Evolutionary conservation across 1,284 basidiomycete species (phyloP), one percentile per base, ranked within the genome.

Genomic region (Cryptococcus floricola): DNA sequence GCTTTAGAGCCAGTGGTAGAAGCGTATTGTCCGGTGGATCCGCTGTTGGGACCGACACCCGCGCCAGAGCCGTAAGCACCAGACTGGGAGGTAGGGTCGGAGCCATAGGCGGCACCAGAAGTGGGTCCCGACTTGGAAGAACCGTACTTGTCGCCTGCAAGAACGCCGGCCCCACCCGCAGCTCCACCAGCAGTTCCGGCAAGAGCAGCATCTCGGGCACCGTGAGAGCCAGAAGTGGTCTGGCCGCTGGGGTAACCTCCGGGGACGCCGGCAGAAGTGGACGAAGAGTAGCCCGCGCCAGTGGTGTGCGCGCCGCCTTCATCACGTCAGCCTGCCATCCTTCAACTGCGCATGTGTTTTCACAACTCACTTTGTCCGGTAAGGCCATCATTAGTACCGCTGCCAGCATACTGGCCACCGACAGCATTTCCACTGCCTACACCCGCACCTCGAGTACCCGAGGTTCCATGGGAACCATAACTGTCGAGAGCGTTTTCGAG

Each of bases 291-390:
- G 23, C 49, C 49, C 14, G 49, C 49, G 28, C 60, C 60, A 34
- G 60, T 62, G 13, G 53, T 53, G 39, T 52, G 52, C 10, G 63
- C 61, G 41, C 60, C 53, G 50, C 58, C 64, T 64, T 2, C 10
- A 34, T 34, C 31, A 34, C 31, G 31, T 34, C 31, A 34, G 31
- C 31, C 31, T 1, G 10, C 10, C 31, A 7, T 10, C 31, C 31
- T 34, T 34, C 7, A 10, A 23, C 23, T 23, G 23, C 23, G 23
- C 23, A 23, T 23, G 23, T 23, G 2, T 23, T 23, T 23, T 23
- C 3, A 23, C 23, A 3, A 67, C 69, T 63, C 53, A 71, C 70
- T 70, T 52, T 72, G 54, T 13, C 70, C 70, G 31, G 64, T 66
- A 18, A 72, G 50, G 31, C 54, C 70, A 51, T 72, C 60, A 9